A percentile compares a stretch with the other conserved stretches of the same genome.
Evolutionary conservation across 2,329 filamentous ascomycete genomes (phyloP).

Genomic region (Geosmithia putterillii): DNA sequence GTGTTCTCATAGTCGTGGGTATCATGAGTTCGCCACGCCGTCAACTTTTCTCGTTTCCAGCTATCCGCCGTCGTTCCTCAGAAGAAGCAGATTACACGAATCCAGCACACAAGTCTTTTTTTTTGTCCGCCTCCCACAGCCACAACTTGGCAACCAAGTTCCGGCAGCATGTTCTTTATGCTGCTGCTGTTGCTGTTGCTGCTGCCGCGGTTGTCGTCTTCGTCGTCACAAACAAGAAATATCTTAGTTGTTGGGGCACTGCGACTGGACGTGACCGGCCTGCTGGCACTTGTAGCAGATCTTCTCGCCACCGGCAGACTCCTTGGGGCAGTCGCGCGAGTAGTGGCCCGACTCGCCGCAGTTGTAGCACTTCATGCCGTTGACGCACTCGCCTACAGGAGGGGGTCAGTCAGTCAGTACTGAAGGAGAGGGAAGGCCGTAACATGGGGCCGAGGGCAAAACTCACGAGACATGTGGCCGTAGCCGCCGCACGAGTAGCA

Average conservation of each 20-base stretch:
- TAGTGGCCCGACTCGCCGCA: conserved; percentile 90
- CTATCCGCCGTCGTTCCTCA: too few relatives aligned
- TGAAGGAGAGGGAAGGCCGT: too few relatives aligned
- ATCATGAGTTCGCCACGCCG: conserved; percentile 29
- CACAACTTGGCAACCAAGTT: too few relatives aligned
- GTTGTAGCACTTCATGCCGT: conserved; percentile 99
- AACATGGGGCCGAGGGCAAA: too few relatives aligned
- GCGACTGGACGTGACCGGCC: conserved; percentile 80
- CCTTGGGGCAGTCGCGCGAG: conserved; percentile 90
- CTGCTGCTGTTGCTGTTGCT: too few relatives aligned
- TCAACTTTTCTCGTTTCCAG: conserved; percentile 14
- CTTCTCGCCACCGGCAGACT: conserved; percentile 76
- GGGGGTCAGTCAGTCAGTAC: conserved; percentile 9
- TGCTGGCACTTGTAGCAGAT: conserved; percentile 96
- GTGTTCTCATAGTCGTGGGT: conserved; percentile 21
- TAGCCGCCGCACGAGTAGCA: conserved; percentile 98
- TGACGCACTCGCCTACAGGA: conserved; percentile 74
- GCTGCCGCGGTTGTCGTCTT: too few relatives aligned
- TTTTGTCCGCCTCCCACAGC: too few relatives aligned
- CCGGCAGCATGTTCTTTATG: too few relatives aligned
- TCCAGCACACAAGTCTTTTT: too few relatives aligned
- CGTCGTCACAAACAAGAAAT: conserved; percentile 7
- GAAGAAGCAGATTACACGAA: too few relatives aligned
- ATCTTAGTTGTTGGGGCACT: conserved; percentile 71
- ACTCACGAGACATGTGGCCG: conserved; percentile 81